These are phyloP conservation scores for Aspergillus carbonarius DNA, from an alignment of 2,329 filamentous ascomycete species.

Conservation along the genomic window DNA sequence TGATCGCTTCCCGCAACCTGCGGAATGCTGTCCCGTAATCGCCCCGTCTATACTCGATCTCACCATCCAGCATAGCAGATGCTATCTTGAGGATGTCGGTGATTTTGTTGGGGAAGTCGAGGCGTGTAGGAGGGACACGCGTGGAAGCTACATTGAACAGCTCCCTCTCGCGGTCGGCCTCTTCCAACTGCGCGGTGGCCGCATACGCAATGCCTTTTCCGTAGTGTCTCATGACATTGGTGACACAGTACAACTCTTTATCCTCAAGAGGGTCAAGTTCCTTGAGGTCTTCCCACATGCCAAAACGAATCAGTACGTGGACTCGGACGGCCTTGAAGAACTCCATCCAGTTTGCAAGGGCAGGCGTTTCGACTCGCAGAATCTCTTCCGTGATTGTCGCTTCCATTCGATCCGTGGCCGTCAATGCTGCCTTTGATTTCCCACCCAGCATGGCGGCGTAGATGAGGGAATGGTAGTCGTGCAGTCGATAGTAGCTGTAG, in stretches of 20 bases:
- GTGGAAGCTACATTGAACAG: slow-evolving; percentile 54
- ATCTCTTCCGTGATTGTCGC: slow-evolving; percentile 61
- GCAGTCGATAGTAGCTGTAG: slow-evolving; percentile 72
- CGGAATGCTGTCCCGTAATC: too few relatives aligned
- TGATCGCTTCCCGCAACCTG: too few relatives aligned
- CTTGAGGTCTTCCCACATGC: slow-evolving; percentile 67
- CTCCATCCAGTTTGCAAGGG: slow-evolving; percentile 78
- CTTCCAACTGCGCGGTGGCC: slow-evolving; percentile 53
- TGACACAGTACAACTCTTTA: slow-evolving; percentile 63
- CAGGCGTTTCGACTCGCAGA: slow-evolving; percentile 63
- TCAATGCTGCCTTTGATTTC: slow-evolving; percentile 60
- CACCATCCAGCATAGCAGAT: slow-evolving; percentile 66
- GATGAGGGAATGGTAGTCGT: slow-evolving; percentile 71
- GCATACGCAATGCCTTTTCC: slow-evolving; percentile 66
- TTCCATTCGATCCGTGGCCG: slow-evolving; percentile 60
- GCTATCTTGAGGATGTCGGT: slow-evolving; percentile 62
- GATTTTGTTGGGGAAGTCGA: slow-evolving; percentile 65
- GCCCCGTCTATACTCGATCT: slow-evolving; percentile 66
- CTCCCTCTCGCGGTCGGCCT: slow-evolving; percentile 53
- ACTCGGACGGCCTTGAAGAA: slow-evolving; percentile 65
- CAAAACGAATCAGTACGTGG: slow-evolving; percentile 71
- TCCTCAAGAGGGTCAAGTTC: slow-evolving; percentile 55
- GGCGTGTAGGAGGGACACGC: slow-evolving; percentile 58
- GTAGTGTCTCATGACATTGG: slow-evolving; percentile 67
- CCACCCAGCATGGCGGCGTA: slow-evolving; percentile 77